Base-by-base conservation (phyloP, 1,139 yeast species). In the Magnusiomyces clavatus region DNA sequence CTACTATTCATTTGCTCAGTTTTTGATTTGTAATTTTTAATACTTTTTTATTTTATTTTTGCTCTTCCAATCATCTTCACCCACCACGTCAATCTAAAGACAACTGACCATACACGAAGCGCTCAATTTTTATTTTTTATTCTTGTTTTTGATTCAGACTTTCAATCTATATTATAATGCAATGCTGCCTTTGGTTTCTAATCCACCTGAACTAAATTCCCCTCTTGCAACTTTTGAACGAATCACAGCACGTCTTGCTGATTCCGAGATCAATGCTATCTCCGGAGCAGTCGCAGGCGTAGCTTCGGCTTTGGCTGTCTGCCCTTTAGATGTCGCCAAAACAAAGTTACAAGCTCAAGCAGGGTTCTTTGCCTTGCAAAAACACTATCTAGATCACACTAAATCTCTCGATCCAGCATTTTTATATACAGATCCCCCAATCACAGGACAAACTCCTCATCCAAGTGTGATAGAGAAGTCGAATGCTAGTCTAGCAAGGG, bases 321-420 rank as follows among this genome's bases (percentile, higher is more conserved):
- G 96, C 67, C 98, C 98, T 1, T 72, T 92, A 38, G 97, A 92
- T 64, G 95, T 92, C 51, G 89, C 95, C 43, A 87, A 95, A 70
- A 92, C 98, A 6, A 76, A 96, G 66, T 75, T 92, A 54, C 98
- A 92, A 69, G 97, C 97, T 0, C 97, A 90, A 68, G 96, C 97
- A 1, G 83, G 87, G 6, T 70, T 69, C 55, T 50, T 51, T 45
- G 43, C 55, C 43, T 57, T 68, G 49, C 49, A 52, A 19, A 52
- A 44, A 35, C 47, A 44, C 40, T 51, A 41, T 56, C 16, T 37
- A 50, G 34, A 43, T 47, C 43, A 31, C 17, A 36, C 35, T 44
- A 24, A 37, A 20, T 12, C 34, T 46, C 37, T 29, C 34, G 46
- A 12, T 24, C 31, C 31, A 24, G 31, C 31, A 24, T 24, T 24